A percentile compares a stretch with the other conserved stretches of the same genome.
phyloP scores from a whole-genome alignment of 768 basidiomycete species.

The Gymnopilus junonius region DNA sequence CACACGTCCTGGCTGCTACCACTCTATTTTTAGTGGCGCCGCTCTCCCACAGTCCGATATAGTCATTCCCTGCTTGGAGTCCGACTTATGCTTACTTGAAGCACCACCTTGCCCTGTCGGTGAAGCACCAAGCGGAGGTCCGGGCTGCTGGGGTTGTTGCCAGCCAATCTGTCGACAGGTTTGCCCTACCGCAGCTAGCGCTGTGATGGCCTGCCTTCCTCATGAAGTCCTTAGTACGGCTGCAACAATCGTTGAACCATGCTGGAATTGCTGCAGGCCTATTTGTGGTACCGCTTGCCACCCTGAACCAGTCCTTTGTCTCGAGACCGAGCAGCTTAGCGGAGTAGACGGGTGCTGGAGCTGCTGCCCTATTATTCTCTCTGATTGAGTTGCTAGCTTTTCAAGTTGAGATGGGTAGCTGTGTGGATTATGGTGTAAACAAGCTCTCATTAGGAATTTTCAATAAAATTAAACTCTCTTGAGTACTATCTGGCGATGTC shows the following conservation, averaged over 20 bases:
- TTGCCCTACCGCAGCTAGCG: slow-evolving; percentile 5
- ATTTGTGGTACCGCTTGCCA: background rate
- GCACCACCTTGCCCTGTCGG: background rate
- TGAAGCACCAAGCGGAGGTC: background rate
- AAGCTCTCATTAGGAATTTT: too few species aligned
- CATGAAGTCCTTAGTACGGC: background rate
- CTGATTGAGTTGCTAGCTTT: too few species aligned
- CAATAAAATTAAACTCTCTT: too few species aligned
- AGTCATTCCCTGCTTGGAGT: background rate
- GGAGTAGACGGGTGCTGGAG: slow-evolving; percentile 19
- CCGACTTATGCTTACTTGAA: background rate
- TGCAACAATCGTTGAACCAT: background rate
- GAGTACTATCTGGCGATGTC: too few species aligned
- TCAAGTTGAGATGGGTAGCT: background rate
- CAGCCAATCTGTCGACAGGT: slow-evolving; percentile 1
- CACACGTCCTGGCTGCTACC: slow-evolving; percentile 1
- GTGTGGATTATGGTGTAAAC: background rate
- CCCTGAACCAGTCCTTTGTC: background rate
- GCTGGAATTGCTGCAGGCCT: background rate
- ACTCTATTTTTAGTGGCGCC: background rate
- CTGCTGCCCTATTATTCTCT: slow-evolving; percentile 3
- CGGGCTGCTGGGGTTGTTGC: slow-evolving; percentile 3
- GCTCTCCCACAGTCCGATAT: slow-evolving; percentile 3
- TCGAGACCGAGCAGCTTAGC: background rate
- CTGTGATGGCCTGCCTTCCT: background rate